These are phyloP conservation scores for Yamadazyma philogaea DNA, from an alignment of 805 yeast genomes.

Conservation along the genomic window DNA sequence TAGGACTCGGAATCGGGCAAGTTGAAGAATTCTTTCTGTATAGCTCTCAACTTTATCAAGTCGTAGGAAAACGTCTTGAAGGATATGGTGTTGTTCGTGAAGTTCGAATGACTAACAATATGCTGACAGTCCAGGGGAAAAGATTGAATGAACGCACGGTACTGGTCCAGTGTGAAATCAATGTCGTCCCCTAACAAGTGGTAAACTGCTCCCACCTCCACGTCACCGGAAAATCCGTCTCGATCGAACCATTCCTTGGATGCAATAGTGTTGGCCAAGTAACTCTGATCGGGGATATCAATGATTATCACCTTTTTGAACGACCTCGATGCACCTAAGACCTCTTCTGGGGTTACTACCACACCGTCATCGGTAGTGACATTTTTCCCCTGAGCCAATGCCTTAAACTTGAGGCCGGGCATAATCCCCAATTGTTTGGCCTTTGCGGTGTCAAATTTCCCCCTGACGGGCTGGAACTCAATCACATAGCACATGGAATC, in stretches of 20 bases:
- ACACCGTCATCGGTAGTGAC: slow-evolving; percentile 60
- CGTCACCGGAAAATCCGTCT: slow-evolving; percentile 24
- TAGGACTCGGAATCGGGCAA: slow-evolving; percentile 30
- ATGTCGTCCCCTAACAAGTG: slow-evolving; percentile 72
- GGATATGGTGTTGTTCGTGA: slow-evolving; percentile 59
- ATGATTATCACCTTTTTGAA: slow-evolving; percentile 63
- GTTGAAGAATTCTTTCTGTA: slow-evolving; percentile 46
- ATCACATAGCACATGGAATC: slow-evolving; percentile 66
- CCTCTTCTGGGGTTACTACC: slow-evolving; percentile 63
- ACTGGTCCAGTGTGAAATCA: slow-evolving; percentile 40
- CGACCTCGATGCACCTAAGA: slow-evolving; percentile 56
- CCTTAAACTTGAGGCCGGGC: slow-evolving; percentile 55
- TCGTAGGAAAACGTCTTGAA: slow-evolving; percentile 54
- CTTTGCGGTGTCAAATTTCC: slow-evolving; percentile 64
- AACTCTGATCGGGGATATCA: slow-evolving; percentile 52
- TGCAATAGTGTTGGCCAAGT: slow-evolving; percentile 31
- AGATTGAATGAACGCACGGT: slow-evolving; percentile 48
- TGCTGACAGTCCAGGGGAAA: slow-evolving; percentile 57
- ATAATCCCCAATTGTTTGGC: slow-evolving; percentile 72
- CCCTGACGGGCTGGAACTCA: slow-evolving; percentile 64
- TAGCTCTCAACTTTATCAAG: slow-evolving; percentile 54
- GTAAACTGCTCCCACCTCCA: slow-evolving; percentile 55
- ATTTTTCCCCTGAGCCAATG: slow-evolving; percentile 56
- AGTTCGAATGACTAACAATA: slow-evolving; percentile 66
- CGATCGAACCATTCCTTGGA: slow-evolving; percentile 31